Percentiles rank a stretch among this genome's conserved stretches.
These are phyloP conservation scores for Moesziomyces globuligerus DNA, from an alignment of 1,284 basidiomycete genomes.

Conservation along the genomic window DNA sequence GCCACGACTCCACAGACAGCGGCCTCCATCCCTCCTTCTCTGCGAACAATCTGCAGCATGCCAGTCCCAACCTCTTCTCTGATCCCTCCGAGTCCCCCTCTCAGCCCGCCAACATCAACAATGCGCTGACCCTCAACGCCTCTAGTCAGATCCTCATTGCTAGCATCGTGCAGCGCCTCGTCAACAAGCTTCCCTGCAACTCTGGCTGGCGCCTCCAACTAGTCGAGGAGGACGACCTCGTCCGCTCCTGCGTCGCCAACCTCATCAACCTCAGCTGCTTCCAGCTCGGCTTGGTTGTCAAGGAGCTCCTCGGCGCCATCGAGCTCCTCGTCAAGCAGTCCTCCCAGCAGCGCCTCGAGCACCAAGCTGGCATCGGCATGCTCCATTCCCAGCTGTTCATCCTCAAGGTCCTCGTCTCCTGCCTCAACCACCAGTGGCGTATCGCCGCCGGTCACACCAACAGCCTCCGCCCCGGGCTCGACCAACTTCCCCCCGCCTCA, in stretches of 20 bases:
- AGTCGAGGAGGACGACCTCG: slow-evolving; percentile 57
- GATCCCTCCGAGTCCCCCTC: slow-evolving; percentile 14
- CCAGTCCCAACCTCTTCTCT: slow-evolving; percentile 17
- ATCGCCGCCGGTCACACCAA: slow-evolving; percentile 49
- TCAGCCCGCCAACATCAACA: slow-evolving; percentile 8
- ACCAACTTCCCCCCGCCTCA: neutral
- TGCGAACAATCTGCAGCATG: slow-evolving; percentile 17
- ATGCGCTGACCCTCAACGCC: slow-evolving; percentile 9
- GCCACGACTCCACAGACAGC: slow-evolving; percentile 28
- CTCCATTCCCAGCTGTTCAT: slow-evolving; percentile 90
- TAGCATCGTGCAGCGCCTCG: slow-evolving; percentile 59
- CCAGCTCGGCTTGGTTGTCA: slow-evolving; percentile 52
- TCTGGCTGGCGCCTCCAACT: slow-evolving; percentile 51
- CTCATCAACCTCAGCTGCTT: slow-evolving; percentile 57
- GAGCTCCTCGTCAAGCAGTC: slow-evolving; percentile 55
- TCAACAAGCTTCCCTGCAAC: slow-evolving; percentile 60
- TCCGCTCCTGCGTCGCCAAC: slow-evolving; percentile 55
- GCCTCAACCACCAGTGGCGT: slow-evolving; percentile 81
- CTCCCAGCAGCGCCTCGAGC: slow-evolving; percentile 61
- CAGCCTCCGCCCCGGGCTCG: slow-evolving; percentile 20
- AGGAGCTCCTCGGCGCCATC: slow-evolving; percentile 54
- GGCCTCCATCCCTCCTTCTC: slow-evolving; percentile 27
- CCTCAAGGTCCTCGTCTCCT: slow-evolving; percentile 80
- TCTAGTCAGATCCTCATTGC: slow-evolving; percentile 54
- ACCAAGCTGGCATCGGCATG: slow-evolving; percentile 67